Conservation (phyloP, 768 basidiomycete species). For the Lentinula sp. region DNA sequence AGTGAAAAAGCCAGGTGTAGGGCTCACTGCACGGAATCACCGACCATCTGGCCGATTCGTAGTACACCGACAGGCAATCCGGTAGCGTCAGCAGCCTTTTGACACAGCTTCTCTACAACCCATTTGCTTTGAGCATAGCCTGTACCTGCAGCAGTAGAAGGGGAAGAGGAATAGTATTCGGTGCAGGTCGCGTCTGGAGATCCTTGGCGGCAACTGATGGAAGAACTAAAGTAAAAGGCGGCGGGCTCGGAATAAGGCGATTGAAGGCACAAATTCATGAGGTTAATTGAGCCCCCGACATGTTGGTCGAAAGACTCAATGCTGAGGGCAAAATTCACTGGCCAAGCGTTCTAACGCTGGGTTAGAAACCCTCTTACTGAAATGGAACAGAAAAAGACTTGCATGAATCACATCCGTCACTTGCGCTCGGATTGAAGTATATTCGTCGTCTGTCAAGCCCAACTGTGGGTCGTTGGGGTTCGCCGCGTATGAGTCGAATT, state of each 20-base stretch:
- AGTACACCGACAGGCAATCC: constrained; percentile 27
- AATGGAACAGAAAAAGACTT: constrained; percentile 3
- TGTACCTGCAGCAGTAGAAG: constrained; percentile 27
- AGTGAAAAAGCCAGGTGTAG: neutral
- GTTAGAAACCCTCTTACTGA: neutral
- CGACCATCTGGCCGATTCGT: constrained; percentile 53
- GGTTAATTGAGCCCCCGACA: constrained; percentile 41
- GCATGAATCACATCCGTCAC: constrained; percentile 44
- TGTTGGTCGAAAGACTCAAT: constrained; percentile 34
- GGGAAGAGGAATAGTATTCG: constrained; percentile 27
- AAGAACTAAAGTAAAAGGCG: constrained; percentile 47
- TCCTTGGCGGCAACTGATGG: constrained; percentile 32
- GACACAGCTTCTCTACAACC: constrained; percentile 47
- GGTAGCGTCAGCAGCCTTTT: constrained; percentile 28
- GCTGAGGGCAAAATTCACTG: constrained; percentile 47
- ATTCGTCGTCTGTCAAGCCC: constrained; percentile 31
- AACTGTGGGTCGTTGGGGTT: constrained; percentile 34
- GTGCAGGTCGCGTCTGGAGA: constrained; percentile 20
- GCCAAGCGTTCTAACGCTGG: constrained; percentile 43
- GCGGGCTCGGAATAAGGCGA: constrained; percentile 26
- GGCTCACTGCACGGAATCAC: constrained; percentile 32
- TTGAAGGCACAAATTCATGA: constrained; percentile 41
- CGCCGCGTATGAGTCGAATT: constrained; percentile 35
- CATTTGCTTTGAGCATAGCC: constrained; percentile 40
- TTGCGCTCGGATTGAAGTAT: constrained; percentile 24